Evolutionary conservation across 2,329 filamentous ascomycete genomes (phyloP), one percentile per base, ranked within the genome.

Genomic region (Aspergillus sp.): DNA sequence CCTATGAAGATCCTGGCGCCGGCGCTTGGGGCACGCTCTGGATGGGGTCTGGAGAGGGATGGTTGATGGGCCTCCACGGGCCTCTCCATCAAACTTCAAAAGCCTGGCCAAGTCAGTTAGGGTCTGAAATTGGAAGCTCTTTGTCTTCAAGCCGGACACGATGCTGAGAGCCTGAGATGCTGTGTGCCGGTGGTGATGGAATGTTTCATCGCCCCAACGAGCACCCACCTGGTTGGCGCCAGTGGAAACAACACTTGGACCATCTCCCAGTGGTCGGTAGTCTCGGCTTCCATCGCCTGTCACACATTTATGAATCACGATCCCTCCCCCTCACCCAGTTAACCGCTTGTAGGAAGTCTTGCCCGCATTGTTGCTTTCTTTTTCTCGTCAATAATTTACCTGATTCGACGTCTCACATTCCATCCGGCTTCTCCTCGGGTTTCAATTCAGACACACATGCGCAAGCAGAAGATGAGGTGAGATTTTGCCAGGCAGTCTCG

Each of bases 321-420:
- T 31, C 49, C 23, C 24, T 56, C 50, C 49, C 49, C 52, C 59
- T 52, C 52, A 50, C 31, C 47, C 41, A 17, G 33, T 52, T 27
- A 44, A 37, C 35, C 15, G 14, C 35, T 15, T 37, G 12, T 37
- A 14, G 35, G 15, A 15, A 37, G 12, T 14, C 7, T 37, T 37
- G 35, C 35, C 51, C 44, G 15, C 15, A 37, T 37, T 14, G 12
- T 37, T 37, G 14, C 14, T 56, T 51, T 55, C 40, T 55, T 52
- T 47, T 58, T 50, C 33, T 41, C n/a, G 27, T 37, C 11, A 43
- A 55, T 56, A 43, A 52, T 56, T 55, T 50, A 50, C 52, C 54
- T 51, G 47, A 55, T 43, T 57, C 52, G 59, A 59, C 54, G 37
- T 59, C 56, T 60, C 58, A 62, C 50, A 60, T 62, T 59, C 46